Percentiles rank a stretch among this genome's conserved stretches.
These are phyloP conservation scores for Agapanthus africanus DNA, from an alignment of 106 monocot genomes.

Conservation along the genomic window DNA sequence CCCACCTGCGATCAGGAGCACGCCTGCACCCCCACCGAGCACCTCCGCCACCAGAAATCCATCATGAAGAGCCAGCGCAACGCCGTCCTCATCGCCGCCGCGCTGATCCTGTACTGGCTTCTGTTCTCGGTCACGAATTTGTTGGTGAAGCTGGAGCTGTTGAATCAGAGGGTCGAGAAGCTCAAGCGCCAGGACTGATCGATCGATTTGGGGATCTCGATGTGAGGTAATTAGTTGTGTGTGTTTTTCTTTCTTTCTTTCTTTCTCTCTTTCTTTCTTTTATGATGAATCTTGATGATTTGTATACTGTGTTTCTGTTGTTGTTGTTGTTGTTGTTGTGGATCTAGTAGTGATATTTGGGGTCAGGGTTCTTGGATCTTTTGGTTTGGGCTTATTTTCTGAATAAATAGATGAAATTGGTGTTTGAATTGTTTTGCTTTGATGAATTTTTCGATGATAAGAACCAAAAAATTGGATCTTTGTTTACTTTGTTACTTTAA, in stretches of 20 bases:
- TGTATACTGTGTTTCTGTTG: no score
- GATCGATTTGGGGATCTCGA: neutral
- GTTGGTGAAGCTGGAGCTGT: slow-evolving; percentile 35
- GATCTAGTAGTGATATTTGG: no score
- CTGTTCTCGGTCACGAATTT: slow-evolving; percentile 58
- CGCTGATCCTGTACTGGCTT: slow-evolving; percentile 70
- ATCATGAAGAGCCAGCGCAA: slow-evolving; percentile 79
- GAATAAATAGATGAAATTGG: no score
- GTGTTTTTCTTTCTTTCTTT: neutral
- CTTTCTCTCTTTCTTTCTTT: slow-evolving; percentile 22
- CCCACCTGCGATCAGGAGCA: slow-evolving; percentile 54
- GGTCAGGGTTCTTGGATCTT: no score
- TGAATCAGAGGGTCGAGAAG: slow-evolving; percentile 53
- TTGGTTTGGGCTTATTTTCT: no score
- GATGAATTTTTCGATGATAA: no score
- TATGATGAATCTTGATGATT: no score
- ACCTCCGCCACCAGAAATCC: slow-evolving; percentile 69
- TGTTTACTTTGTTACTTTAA: no score
- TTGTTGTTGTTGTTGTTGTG: no score
- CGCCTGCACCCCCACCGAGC: slow-evolving; percentile 62
- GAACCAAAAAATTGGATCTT: no score
- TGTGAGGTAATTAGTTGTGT: neutral
- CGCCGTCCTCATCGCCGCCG: slow-evolving; percentile 62
- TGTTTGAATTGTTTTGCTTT: no score
- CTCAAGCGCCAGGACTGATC: slow-evolving; percentile 39